Conservation (phyloP, 176 grass and related monocot species). For the Luzula sylvatica region DNA sequence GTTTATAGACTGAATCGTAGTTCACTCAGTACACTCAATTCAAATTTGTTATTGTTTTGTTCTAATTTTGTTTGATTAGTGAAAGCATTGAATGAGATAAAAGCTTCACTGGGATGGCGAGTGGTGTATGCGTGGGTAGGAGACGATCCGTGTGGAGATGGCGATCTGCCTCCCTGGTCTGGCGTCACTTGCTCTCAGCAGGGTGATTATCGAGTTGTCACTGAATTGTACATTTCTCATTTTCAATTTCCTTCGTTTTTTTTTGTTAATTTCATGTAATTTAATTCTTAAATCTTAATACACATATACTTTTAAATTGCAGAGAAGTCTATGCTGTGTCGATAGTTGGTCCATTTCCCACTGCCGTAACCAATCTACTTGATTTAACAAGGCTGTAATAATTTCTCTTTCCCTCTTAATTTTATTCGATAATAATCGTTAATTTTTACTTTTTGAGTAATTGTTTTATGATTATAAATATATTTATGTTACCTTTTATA, state of each 20-base stretch:
- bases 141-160: slow-evolving; percentile 89
- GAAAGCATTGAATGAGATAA: slow-evolving; percentile 98
- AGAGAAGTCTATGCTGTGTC: slow-evolving; percentile 98
- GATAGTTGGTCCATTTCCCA: slow-evolving; percentile 89
- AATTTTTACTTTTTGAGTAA: background rate
- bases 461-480: background rate
- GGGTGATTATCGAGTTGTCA: slow-evolving; percentile 96
- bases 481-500: slow-evolving; percentile 12
- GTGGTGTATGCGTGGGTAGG: slow-evolving; percentile 98
- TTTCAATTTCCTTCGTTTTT: slow-evolving; percentile 11
- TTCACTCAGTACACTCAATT: too few species aligned
- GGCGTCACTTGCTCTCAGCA: slow-evolving; percentile 92
- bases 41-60: background rate
- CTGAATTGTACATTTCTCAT: slow-evolving; percentile 64
- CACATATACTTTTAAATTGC: slow-evolving; percentile 26
- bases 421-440: background rate
- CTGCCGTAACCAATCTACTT: slow-evolving; percentile 93
- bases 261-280: background rate
- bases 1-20: background rate
- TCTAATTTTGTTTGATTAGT: slow-evolving; percentile 43
- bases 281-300: background rate
- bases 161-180: slow-evolving; percentile 88
- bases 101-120: slow-evolving; percentile 89
- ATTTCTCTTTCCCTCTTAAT: slow-evolving; percentile 16
- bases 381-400: slow-evolving; percentile 93